Percentiles rank a stretch among this genome's conserved stretches.
These are phyloP conservation scores for Rhododendron ferrugineum DNA, from an alignment of 148 eudicot genomes.

Conservation along the genomic window DNA sequence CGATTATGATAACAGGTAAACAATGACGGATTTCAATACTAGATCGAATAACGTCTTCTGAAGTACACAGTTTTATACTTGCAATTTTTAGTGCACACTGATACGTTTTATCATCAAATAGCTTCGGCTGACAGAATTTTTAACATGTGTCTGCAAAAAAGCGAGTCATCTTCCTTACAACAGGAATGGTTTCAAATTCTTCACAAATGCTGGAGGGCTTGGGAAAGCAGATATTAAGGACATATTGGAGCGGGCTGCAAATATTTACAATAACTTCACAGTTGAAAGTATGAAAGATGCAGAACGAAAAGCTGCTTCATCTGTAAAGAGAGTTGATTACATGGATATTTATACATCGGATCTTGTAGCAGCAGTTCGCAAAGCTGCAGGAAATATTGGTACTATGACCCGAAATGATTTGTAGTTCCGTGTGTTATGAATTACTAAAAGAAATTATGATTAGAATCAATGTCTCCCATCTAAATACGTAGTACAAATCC, in stretches of 20 bases:
- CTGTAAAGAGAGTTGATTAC: conserved; percentile 69
- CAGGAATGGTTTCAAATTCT: conserved; percentile 93
- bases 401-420: neutral
- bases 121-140: conserved; percentile 6
- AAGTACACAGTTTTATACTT: neutral
- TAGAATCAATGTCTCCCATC: neutral
- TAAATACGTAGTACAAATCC: neutral
- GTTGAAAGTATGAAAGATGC: conserved; percentile 47
- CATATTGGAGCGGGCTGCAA: conserved; percentile 80
- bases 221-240: conserved; percentile 91
- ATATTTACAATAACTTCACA: conserved; percentile 50
- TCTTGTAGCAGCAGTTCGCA: conserved; percentile 84
- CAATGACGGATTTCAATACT: neutral
- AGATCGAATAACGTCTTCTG: neutral
- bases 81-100: neutral
- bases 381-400: conserved; percentile 90
- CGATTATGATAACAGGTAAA: conserved; percentile 97
- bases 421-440: neutral
- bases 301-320: conserved; percentile 40
- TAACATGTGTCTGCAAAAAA: conserved; percentile 27
- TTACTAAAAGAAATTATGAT: neutral
- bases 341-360: conserved; percentile 79
- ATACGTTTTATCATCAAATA: neutral
- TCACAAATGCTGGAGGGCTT: conserved; percentile 92
- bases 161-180: conserved; percentile 99